These are phyloP conservation scores for Wickerhamiella nectarea DNA, from an alignment of 805 yeast species.

Conservation along the genomic window DNA sequence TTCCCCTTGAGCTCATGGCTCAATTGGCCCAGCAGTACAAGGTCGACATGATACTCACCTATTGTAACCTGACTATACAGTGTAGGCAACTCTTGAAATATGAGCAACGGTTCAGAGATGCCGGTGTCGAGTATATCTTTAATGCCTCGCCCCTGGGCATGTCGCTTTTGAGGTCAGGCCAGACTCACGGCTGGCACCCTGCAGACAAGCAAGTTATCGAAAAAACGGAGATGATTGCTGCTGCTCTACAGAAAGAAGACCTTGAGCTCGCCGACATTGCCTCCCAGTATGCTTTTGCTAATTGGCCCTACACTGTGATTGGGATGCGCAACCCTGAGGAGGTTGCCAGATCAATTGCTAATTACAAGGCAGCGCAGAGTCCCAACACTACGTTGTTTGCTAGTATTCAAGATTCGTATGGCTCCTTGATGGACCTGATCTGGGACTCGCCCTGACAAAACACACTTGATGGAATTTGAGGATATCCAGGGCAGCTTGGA, in stretches of 20 bases:
- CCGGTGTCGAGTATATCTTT: conserved; percentile 44
- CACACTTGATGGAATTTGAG: background rate
- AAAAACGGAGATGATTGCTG: conserved; percentile 33
- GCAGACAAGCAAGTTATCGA: conserved; percentile 45
- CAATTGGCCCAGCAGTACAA: conserved; percentile 24
- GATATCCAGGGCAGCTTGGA: conserved; percentile 1
- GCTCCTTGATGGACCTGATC: background rate
- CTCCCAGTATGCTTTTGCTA: conserved; percentile 54
- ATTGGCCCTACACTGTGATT: conserved; percentile 58
- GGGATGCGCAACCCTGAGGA: conserved; percentile 62
- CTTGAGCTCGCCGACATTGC: conserved; percentile 73
- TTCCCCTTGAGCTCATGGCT: conserved; percentile 60
- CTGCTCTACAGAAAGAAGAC: conserved; percentile 31
- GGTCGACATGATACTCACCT: conserved; percentile 64
- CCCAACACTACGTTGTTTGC: background rate
- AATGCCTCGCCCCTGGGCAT: conserved; percentile 81
- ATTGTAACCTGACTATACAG: conserved; percentile 72
- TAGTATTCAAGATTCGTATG: background rate
- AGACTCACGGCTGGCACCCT: conserved; percentile 71
- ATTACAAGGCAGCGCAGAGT: conserved; percentile 36
- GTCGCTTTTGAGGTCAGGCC: conserved; percentile 62
- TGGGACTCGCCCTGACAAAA: conserved; percentile 1
- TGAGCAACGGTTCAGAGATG: conserved; percentile 35
- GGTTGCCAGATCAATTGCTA: conserved; percentile 45
- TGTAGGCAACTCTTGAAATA: conserved; percentile 41